phyloP scores from a whole-genome alignment of 164 flowering plant species.

The Chloranthus sessilifolius region DNA sequence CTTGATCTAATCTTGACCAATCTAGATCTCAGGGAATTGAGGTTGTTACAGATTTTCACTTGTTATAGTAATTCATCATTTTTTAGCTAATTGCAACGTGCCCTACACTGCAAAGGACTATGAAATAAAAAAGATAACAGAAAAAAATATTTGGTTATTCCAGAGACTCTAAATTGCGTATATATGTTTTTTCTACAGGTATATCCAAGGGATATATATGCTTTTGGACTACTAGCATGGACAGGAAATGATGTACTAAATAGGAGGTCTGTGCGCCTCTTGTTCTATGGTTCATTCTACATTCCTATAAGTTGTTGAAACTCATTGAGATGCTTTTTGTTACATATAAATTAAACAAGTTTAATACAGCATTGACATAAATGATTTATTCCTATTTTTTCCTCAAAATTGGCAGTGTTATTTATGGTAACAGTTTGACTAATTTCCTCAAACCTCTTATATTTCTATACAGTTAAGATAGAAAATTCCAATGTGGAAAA shows the following conservation, averaged over 20 bases:
- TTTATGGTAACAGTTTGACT: too few relatives aligned
- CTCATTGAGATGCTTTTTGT: too few relatives aligned
- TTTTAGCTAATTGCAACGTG: not conserved
- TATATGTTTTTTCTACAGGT: constrained; percentile 36
- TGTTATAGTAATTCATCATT: too few relatives aligned
- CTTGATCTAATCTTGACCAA: too few relatives aligned
- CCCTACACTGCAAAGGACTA: not conserved
- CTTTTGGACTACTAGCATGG: constrained; percentile 94
- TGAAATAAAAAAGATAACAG: not conserved
- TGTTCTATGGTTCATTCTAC: not conserved
- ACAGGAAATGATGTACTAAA: constrained; percentile 96
- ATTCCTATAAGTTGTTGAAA: not conserved
- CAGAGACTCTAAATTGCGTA: not conserved
- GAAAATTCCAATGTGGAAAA: too few relatives aligned
- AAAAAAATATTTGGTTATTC: not conserved
- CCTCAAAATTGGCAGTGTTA: too few relatives aligned
- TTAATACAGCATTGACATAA: too few relatives aligned
- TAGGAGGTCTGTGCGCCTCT: constrained; percentile 53
- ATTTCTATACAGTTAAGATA: too few relatives aligned
- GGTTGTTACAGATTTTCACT: too few relatives aligned
- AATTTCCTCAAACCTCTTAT: too few relatives aligned
- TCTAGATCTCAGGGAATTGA: not conserved
- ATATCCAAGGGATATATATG: constrained; percentile 83
- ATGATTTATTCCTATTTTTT: too few relatives aligned
- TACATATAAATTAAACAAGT: too few relatives aligned